Evolutionary conservation across 2,329 filamentous ascomycete species (phyloP).

Genomic region (Stemphylium beticola): DNA sequence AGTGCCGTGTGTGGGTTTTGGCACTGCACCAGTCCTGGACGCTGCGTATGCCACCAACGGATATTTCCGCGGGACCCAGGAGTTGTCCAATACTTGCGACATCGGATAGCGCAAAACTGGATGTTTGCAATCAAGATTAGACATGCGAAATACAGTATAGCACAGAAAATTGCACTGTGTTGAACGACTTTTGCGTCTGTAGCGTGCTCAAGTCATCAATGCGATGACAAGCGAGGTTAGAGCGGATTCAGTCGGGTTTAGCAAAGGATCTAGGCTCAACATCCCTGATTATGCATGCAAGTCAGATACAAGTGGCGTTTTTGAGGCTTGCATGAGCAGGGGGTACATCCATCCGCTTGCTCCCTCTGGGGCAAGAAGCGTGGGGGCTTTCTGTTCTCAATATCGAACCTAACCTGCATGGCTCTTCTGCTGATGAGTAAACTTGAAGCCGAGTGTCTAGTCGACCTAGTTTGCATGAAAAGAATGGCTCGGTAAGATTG

Average conservation of each 20-base stretch:
- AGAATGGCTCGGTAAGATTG: not conserved
- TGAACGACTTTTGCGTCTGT: conserved; percentile 19
- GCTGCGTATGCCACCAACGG: conserved; percentile 3
- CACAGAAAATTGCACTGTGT: conserved; percentile 14
- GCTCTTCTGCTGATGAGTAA: conserved; percentile 5
- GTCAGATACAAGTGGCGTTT: conserved; percentile 35
- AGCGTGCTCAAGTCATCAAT: conserved; percentile 19
- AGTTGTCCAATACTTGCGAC: conserved; percentile 5
- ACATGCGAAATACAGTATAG: conserved; percentile 13
- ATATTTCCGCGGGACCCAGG: conserved; percentile 23
- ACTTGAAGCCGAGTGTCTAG: not conserved
- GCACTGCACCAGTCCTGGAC: conserved; percentile 6
- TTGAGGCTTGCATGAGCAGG: conserved; percentile 28
- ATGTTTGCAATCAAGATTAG: conserved; percentile 4
- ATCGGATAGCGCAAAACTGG: conserved; percentile 2
- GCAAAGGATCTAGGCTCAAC: conserved; percentile 30
- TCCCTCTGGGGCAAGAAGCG: conserved; percentile 26
- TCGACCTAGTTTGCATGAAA: not conserved
- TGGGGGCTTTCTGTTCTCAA: conserved; percentile 21
- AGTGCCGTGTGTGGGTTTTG: conserved; percentile 14
- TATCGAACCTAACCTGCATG: conserved; percentile 14
- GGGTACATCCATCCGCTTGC: conserved; percentile 23
- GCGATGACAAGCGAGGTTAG: conserved; percentile 18
- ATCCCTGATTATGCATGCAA: conserved; percentile 31
- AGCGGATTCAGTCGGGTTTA: conserved; percentile 20